Percentiles rank a stretch among this genome's conserved stretches.
Conservation (phyloP, 2,329 filamentous ascomycete species). For the Bipolaris oryzae region DNA sequence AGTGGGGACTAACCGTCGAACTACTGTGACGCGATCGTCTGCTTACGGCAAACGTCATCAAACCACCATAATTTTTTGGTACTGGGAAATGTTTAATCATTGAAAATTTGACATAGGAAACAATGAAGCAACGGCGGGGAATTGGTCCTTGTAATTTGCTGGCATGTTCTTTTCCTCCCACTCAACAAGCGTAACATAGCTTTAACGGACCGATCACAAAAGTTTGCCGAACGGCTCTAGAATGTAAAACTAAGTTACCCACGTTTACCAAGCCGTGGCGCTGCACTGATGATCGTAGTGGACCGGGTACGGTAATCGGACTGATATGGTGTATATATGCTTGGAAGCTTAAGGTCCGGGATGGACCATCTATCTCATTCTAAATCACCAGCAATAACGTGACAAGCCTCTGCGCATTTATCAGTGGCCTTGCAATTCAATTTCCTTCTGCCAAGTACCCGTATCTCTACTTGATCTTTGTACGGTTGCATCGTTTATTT, state of each 20-base stretch:
- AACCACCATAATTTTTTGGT: neutral
- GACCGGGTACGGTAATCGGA: neutral
- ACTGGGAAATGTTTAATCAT: neutral
- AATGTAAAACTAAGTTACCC: slow-evolving; percentile 5
- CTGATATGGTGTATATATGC: neutral
- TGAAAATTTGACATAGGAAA: neutral
- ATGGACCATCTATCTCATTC: neutral
- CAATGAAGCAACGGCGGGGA: neutral
- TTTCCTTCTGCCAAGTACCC: neutral
- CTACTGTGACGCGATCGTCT: slow-evolving; percentile 3
- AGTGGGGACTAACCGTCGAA: slow-evolving; percentile 7
- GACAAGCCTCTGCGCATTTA: neutral
- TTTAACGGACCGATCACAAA: neutral
- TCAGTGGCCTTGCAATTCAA: neutral
- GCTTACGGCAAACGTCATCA: slow-evolving; percentile 5
- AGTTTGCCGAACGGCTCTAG: neutral
- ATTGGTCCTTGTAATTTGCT: neutral
- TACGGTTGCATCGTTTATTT: neutral
- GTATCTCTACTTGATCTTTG: neutral
- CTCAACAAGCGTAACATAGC: neutral
- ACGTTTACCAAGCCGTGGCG: slow-evolving; percentile 9
- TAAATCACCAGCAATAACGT: neutral
- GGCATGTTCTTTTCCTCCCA: neutral
- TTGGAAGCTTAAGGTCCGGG: neutral
- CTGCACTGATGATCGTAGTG: neutral